Evolutionary conservation across 345 rosid species (phyloP), one percentile per base, ranked within the genome.

Genomic region (Eucalyptus shirleyi): DNA sequence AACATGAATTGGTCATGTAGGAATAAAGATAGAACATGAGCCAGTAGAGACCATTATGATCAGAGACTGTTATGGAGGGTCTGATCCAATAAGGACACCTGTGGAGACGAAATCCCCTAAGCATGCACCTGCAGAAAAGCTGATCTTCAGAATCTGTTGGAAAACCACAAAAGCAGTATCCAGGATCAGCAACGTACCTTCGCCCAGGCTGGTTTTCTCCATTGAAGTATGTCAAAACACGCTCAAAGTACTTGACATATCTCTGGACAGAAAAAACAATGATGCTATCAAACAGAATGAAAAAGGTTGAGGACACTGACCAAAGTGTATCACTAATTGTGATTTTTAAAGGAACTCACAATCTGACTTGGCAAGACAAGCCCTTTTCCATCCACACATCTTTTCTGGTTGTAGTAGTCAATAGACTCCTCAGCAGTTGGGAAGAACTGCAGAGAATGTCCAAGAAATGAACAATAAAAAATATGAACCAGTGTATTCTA

Each of bases 71-170:
- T 49, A 98, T 93, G 69, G 97, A 93, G 21, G 99, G 99, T 93
- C 98, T 95, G 90, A 97, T 93, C 99, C 99, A 98, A 89, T 97
- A 97, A 88, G 99, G 99, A 89, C 99, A 96, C 87, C 94, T 94
- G 89, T 94, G 97, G 91, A 98, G 93, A 87, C 97, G 96, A 93
- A 98, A 96, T 55, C 99, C 99, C 92, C 98, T 94, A 19, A 98
- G 96, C 95, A 96, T 96, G 95, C 99, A 97, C 93, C 99, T 97
- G 92, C 87, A 77, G 85, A 40, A 72, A 77, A 77, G 47, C 47
- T 21, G 85, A 77, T 23, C 17, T 77, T 77, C 15, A 93, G 50
- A 85, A 89, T 59, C 85, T 88, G 88, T 88, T 44, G 40, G 60
- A 77, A 65, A 17, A 77, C 85, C 16, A 77, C 47, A 72, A 37